Percentiles rank a stretch among this genome's conserved stretches.
Conservation (phyloP, 2,329 filamentous ascomycete species). For the Tolypocladium endophyticum region DNA sequence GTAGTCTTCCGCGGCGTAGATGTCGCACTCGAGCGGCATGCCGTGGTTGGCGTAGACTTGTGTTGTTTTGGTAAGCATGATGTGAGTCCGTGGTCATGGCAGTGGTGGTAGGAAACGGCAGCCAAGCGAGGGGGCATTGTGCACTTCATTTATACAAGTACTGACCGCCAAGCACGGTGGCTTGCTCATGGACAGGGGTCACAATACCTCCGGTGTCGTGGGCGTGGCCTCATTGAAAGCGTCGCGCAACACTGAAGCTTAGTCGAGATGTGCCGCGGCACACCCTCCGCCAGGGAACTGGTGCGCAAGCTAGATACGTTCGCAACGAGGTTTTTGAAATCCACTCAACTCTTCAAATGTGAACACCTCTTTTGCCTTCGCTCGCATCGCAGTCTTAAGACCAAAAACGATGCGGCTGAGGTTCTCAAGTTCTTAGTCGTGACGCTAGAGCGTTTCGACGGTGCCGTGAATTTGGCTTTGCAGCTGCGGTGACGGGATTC, state of each 20-base stretch:
- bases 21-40: conserved; percentile 23
- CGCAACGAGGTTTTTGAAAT: neutral
- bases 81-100: neutral
- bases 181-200: neutral
- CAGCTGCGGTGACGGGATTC: neutral
- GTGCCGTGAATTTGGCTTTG: neutral
- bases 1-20: conserved; percentile 17
- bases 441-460: neutral
- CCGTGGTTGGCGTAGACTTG: conserved; percentile 18
- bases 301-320: neutral
- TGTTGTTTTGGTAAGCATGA: conserved; percentile 16
- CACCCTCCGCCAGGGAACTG: neutral
- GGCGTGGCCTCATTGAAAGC: neutral
- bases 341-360: neutral
- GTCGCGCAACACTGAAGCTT: neutral
- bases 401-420: neutral
- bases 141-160: neutral
- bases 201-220: neutral
- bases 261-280: neutral
- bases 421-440: neutral
- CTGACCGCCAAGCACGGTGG: neutral
- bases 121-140: neutral
- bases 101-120: neutral
- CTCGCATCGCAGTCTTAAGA: neutral
- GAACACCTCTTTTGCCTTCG: neutral